A percentile compares a stretch with the other conserved stretches of the same genome.
Conservation (phyloP, 257 asterid genomes). For the Ocimum tenuiflorum region DNA sequence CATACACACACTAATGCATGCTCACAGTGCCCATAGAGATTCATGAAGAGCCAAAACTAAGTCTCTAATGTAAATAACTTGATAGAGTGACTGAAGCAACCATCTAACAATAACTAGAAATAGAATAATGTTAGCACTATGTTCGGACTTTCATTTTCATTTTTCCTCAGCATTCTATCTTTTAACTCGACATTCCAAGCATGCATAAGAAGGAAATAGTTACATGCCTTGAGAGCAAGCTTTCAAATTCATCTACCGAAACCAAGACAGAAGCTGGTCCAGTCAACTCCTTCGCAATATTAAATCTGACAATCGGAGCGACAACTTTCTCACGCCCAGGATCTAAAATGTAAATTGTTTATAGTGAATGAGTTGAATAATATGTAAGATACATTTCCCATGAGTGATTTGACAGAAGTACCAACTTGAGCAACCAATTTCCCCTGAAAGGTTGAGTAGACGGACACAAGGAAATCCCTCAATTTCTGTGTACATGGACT, state of each 20-base stretch:
- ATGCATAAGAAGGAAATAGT: constrained; percentile 1
- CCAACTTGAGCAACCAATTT: constrained; percentile 96
- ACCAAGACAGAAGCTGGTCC: constrained; percentile 60
- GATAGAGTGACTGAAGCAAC: not conserved
- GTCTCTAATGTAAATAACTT: not conserved
- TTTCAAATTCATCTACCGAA: constrained; percentile 65
- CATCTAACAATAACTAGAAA: constrained; percentile 9
- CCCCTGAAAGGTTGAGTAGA: constrained; percentile 89
- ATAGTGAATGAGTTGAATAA: constrained; percentile 18
- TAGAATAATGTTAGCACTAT: not conserved
- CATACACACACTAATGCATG: not conserved
- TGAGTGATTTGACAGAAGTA: constrained; percentile 15
- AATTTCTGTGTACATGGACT: constrained; percentile 71
- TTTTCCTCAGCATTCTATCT: not conserved
- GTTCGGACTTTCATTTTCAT: not conserved
- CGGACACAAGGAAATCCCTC: constrained; percentile 96
- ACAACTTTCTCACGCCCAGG: constrained; percentile 83
- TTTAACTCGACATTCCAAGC: not conserved
- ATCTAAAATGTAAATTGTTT: constrained; percentile 40
- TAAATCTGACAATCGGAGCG: constrained; percentile 67
- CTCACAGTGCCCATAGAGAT: not conserved
- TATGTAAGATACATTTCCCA: not conserved
- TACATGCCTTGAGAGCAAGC: constrained; percentile 65
- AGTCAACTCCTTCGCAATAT: constrained; percentile 39
- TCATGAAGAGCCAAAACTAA: not conserved